Base-by-base conservation (phyloP, 768 basidiomycete species). In the Phanerodontia chrysosporium region DNA sequence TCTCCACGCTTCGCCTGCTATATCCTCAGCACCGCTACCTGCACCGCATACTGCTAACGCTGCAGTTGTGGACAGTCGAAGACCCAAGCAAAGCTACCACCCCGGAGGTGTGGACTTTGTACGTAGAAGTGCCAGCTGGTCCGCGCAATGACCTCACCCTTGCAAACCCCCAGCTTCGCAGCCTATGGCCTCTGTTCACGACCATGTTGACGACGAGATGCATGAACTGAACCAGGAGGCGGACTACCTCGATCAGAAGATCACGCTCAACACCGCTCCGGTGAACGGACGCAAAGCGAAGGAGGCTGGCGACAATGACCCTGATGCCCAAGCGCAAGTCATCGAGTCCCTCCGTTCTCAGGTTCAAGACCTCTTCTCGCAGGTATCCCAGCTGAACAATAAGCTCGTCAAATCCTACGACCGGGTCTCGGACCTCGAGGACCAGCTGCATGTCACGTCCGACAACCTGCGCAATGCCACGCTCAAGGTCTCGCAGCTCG, bases 341-440 rank as follows among this genome's bases (percentile, higher is more conserved):
- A 93, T 96, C 65, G 75, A 79, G 14, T 87, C 92, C 0, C 77
- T 98, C 28, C 87, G 92, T 22, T 68, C 77, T 0, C 94, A 97
- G 71, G 82, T 96, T 10, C 83, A 89, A 51, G 91, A 97, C 69
- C 80, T 98, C 45, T 86, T 92, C 68, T 85, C 89, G 16, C 96
- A 98, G 72, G 92, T 97, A 48, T 85, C 86, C 27, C 84, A 90
- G 69, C 87, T 98, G 62, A 98, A 98, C 73, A 75, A 78, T 73
- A 98, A 98, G 71, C 89, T 99, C 49, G 93, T 99, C 61, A 80
- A 84, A 60, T 92, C 91, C 1, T 96, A 97, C 72, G 92, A 95
- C 71, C 83, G 92, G 29, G 85, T 96, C 29, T 95, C 95, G 18
- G 87, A 92, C 78, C 81, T 99, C 52, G 95, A 98, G 70, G 96